Base-by-base conservation (phyloP, 2,329 filamentous ascomycete species). In the Mycosphaerella arachidis region DNA sequence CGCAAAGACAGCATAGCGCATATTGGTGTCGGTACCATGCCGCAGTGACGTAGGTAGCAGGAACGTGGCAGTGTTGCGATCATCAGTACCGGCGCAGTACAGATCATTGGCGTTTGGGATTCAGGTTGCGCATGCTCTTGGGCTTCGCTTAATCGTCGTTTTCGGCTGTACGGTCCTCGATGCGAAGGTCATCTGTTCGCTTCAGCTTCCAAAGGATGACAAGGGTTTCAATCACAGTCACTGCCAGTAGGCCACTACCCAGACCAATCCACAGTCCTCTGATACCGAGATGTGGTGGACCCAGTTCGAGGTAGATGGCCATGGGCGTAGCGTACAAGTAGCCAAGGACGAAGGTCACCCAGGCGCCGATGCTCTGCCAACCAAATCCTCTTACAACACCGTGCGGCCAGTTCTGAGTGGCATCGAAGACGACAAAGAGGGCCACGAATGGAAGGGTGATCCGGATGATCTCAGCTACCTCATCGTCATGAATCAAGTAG, bases 251-350 rank as follows among this genome's bases (percentile, higher is more conserved):
- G 4, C 71, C 71, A 63, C 71, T 73, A 0, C 73, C 58, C 6
- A 66, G 51, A 1, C 64, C 74, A 3, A 72, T 68, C 74, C 74
- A 77, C 45, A 76, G 56, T 0, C 74, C 74, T 46, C 68, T 61
- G 4, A 77, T 63, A 30, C 73, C 72, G 63, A 74, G 59, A 33
- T 72, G 67, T 7, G 69, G 70, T n/a, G 67, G 67, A 6, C 69
- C 66, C 29, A 77, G 73, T 52, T 74, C 74, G 48, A 77, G 59
- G 8, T 68, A 51, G 7, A 76, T 63, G 6, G 74, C 69, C 35
- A 76, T 56, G 1, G 75, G 75, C 6, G 76, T 71, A 0, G 73
- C 74, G 54, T 75, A 68, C 6, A 72, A 53, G 55, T 77, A 77
- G 35, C 76, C 75, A 2, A 76, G 73, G 3, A 70, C 67, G 16